These are phyloP conservation scores for Ceratocystis albifundus DNA, from an alignment of 2,329 filamentous ascomycete genomes.

Conservation along the genomic window DNA sequence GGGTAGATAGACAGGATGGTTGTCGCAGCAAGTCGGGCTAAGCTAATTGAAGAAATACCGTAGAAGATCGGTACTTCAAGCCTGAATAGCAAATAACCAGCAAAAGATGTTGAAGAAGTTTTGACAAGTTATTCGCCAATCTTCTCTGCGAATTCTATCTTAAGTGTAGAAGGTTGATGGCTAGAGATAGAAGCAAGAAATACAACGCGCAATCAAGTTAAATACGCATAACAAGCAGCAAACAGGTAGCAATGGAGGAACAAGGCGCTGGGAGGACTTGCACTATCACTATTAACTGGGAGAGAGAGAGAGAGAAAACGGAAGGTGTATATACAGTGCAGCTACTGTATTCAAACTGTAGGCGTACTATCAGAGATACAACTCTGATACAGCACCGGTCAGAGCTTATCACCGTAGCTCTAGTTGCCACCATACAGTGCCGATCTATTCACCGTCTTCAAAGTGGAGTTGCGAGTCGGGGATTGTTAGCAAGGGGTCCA, in stretches of 20 bases:
- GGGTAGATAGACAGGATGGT: not conserved
- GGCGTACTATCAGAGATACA: not conserved
- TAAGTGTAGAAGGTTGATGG: too few relatives aligned
- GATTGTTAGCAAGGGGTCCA: not conserved
- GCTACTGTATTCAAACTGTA: not conserved
- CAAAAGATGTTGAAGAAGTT: too few relatives aligned
- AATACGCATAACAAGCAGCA: not conserved
- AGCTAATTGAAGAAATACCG: not conserved
- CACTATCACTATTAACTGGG: too few relatives aligned
- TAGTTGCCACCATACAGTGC: conserved; percentile 6
- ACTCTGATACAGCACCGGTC: not conserved
- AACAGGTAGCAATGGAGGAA: not conserved
- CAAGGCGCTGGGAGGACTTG: too few relatives aligned
- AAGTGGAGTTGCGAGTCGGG: not conserved
- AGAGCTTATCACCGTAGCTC: not conserved
- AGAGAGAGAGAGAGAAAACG: too few relatives aligned
- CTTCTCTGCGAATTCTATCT: too few relatives aligned
- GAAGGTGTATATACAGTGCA: not conserved
- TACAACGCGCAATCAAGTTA: too few relatives aligned
- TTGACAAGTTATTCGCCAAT: too few relatives aligned
- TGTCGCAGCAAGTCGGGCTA: not conserved
- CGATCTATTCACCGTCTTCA: not conserved
- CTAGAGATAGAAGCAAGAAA: too few relatives aligned
- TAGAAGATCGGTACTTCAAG: not conserved
- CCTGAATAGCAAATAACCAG: too few relatives aligned